These are phyloP conservation scores for Erigeron canadensis DNA, from an alignment of 129 eudicot genomes.

Conservation along the genomic window DNA sequence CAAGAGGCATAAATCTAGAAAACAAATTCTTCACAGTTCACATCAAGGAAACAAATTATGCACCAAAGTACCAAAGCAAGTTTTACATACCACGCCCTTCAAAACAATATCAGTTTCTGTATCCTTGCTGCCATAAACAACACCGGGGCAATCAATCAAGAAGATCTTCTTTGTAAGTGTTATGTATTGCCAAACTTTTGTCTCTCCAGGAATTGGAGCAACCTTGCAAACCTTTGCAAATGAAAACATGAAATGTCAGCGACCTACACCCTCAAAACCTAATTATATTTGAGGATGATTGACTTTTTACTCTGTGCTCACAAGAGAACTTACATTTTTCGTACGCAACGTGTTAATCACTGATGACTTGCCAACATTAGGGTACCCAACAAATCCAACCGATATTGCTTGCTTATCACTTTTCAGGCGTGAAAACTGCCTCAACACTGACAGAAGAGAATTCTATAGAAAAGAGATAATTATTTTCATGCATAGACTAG, in stretches of 20 bases:
- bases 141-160: constrained; percentile 98
- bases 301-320: not conserved
- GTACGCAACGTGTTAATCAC: constrained; percentile 93
- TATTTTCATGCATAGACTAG: not conserved
- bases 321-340: constrained; percentile 61
- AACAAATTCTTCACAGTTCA: not conserved
- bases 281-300: not conserved
- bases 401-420: constrained; percentile 97
- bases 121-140: constrained; percentile 84
- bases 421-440: constrained; percentile 90
- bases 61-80: not conserved
- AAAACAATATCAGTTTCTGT: constrained; percentile 94
- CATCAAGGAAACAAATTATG: not conserved
- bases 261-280: not conserved
- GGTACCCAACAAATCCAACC: constrained; percentile 97
- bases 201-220: constrained; percentile 99
- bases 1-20: not conserved
- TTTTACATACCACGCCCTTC: constrained; percentile 91
- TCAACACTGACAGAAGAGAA: constrained; percentile 81
- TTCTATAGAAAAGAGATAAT: constrained; percentile 48
- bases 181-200: constrained; percentile 99
- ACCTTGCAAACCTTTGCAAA: constrained; percentile 82
- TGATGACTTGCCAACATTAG: constrained; percentile 98
- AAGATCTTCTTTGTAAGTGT: constrained; percentile 96
- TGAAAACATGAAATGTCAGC: constrained; percentile 7